Conservation (phyloP, 352 stramenopile genomes). For the Phytophthora hybrid region DNA sequence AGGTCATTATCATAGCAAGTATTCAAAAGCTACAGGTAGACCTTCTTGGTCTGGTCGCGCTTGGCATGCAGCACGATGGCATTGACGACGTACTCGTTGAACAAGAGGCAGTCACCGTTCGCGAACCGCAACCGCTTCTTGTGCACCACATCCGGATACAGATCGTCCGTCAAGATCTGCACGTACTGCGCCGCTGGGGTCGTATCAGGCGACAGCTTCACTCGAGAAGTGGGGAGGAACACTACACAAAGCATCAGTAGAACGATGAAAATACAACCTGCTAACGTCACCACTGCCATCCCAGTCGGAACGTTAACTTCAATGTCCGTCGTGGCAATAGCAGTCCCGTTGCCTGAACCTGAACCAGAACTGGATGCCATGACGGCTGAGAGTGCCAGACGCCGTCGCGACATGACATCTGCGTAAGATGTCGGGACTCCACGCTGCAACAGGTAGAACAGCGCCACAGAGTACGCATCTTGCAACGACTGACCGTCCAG, state of each 20-base stretch:
- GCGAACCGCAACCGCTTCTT: constrained; percentile 75
- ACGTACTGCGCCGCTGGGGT: constrained; percentile 73
- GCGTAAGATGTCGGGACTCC: constrained; percentile 43
- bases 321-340: constrained; percentile 44
- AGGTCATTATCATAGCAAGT: too few species aligned
- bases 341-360: constrained; percentile 13
- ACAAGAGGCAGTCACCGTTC: constrained; percentile 68
- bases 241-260: constrained; percentile 67
- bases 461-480: constrained; percentile 47
- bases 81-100: constrained; percentile 77
- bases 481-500: constrained; percentile 28
- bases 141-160: constrained; percentile 75
- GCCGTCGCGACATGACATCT: constrained; percentile 31
- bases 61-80: constrained; percentile 69
- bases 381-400: constrained; percentile 27
- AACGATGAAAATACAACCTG: constrained; percentile 60
- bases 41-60: constrained; percentile 64
- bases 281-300: constrained; percentile 55
- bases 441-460: constrained; percentile 65
- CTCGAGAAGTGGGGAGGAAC: constrained; percentile 54
- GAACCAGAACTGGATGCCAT: constrained; percentile 34
- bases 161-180: constrained; percentile 74
- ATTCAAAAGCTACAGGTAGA: constrained; percentile 53
- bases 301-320: constrained; percentile 52
- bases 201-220: constrained; percentile 67